A percentile compares a stretch with the other conserved stretches of the same genome.
These are phyloP conservation scores for Steccherinum ochraceum DNA, from an alignment of 768 basidiomycete genomes.

Conservation along the genomic window DNA sequence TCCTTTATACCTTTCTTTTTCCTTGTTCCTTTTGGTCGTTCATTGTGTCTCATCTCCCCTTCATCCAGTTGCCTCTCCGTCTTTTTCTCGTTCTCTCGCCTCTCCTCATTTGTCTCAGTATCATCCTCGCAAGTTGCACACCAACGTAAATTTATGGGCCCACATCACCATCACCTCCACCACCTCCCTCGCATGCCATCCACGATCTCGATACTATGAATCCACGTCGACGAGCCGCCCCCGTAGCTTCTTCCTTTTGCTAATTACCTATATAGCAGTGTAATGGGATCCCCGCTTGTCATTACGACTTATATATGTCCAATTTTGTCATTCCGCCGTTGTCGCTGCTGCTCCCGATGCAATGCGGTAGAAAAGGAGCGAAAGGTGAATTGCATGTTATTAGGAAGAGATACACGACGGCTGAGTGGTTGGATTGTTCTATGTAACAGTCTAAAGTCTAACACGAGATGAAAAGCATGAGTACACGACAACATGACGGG, in stretches of 20 bases:
- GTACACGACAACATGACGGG: too few species aligned
- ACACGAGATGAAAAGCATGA: too few species aligned
- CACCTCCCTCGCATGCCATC: neutral
- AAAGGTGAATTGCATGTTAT: too few species aligned
- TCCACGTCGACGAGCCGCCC: neutral
- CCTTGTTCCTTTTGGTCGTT: conserved; percentile 12
- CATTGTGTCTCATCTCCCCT: conserved; percentile 5
- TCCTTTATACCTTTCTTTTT: conserved; percentile 4
- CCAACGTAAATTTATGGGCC: neutral
- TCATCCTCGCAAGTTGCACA: neutral
- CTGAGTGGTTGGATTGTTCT: too few species aligned
- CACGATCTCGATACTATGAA: neutral
- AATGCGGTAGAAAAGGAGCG: too few species aligned
- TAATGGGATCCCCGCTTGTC: neutral
- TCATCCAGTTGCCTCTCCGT: conserved; percentile 8
- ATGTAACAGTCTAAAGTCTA: too few species aligned
- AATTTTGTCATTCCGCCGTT: neutral
- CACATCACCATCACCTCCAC: too few species aligned
- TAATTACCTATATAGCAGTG: neutral
- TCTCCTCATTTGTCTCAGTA: conserved; percentile 1
- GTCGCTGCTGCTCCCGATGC: too few species aligned
- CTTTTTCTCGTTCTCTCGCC: conserved; percentile 10
- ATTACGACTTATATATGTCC: neutral
- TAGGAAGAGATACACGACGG: too few species aligned
- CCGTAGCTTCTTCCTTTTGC: neutral